Base-by-base conservation (phyloP, 2,329 filamentous ascomycete species). In the Trichophyton equinum region DNA sequence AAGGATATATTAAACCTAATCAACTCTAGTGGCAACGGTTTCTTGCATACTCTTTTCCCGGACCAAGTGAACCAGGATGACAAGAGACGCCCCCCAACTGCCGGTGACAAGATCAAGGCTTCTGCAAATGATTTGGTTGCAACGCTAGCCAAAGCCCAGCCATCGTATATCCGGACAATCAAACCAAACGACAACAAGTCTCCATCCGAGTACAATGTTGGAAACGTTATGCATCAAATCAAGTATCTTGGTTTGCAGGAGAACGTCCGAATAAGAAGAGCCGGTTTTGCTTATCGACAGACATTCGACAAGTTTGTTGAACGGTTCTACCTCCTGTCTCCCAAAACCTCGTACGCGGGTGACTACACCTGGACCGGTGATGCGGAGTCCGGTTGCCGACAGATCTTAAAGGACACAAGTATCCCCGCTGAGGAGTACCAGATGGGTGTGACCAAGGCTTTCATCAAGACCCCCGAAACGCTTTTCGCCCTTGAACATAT, bases 161-260 rank as follows among this genome's bases (percentile, higher is more conserved):
- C 94, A 1, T 96, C 91, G 2, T 99, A 99, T 71, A 99, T 99
- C 68, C 89, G 94, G 72, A 99, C 94, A 0, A 97, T 99, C 78
- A 99, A 99, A 76, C 94, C 94, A 1, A 99, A 99, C 77, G 94
- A 99, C 75, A 97, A 96, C 78, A 99, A 97, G 75, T 96, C 91
- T 2, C 87, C 91, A 0, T 86, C 85, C 9, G 94, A 99, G 72
- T 99, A 96, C 74, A 96, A 96, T 68, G 82, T 83, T 20, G 85
- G 85, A 33, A 97, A 97, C 68, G 94, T 99, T 20, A 81, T 97
- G 68, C 94, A 99, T 80, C 94, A 99, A 73, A 90, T 97, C 81
- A 97, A 99, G 72, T 99, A 99, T 69, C 86, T 99, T 13, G 94
- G 94, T 84, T 79, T 99, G n/a, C 92, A 97, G 73, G 94, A 99